Conservation (phyloP, 768 basidiomycete genomes). For the Mycena filopes region DNA sequence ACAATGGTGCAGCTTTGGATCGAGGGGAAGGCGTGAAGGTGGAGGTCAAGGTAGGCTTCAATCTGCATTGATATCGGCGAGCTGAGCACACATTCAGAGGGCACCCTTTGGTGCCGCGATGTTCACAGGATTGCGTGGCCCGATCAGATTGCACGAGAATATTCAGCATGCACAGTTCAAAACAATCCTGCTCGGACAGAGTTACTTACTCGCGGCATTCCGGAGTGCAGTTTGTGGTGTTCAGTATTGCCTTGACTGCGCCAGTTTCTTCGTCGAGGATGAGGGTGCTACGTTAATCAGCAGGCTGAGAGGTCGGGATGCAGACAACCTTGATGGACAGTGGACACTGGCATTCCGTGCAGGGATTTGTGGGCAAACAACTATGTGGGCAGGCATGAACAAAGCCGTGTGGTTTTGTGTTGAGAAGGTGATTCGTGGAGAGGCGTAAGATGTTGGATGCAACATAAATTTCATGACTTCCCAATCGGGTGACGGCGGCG, state of each 20-base stretch:
- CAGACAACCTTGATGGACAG: constrained; percentile 85
- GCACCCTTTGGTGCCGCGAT: constrained; percentile 80
- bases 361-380: constrained; percentile 19
- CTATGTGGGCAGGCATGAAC: constrained; percentile 85
- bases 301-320: constrained; percentile 62
- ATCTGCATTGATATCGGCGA: constrained; percentile 51
- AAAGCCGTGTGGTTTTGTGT: constrained; percentile 68
- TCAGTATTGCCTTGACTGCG: constrained; percentile 77
- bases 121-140: constrained; percentile 48
- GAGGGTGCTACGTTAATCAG: constrained; percentile 69
- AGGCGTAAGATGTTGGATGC: constrained; percentile 50
- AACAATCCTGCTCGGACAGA: constrained; percentile 16
- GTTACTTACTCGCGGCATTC: constrained; percentile 76
- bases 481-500: no score
- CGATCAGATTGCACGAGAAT: constrained; percentile 68
- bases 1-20: constrained; percentile 67
- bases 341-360: no score
- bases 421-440: constrained; percentile 69
- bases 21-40: constrained; percentile 66
- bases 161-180: constrained; percentile 49
- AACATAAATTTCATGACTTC: no score
- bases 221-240: constrained; percentile 78
- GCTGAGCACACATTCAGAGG: background rate
- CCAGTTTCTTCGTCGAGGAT: constrained; percentile 80
- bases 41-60: constrained; percentile 68